Base-by-base conservation (phyloP, 768 basidiomycete species). In the Trametes elegans region DNA sequence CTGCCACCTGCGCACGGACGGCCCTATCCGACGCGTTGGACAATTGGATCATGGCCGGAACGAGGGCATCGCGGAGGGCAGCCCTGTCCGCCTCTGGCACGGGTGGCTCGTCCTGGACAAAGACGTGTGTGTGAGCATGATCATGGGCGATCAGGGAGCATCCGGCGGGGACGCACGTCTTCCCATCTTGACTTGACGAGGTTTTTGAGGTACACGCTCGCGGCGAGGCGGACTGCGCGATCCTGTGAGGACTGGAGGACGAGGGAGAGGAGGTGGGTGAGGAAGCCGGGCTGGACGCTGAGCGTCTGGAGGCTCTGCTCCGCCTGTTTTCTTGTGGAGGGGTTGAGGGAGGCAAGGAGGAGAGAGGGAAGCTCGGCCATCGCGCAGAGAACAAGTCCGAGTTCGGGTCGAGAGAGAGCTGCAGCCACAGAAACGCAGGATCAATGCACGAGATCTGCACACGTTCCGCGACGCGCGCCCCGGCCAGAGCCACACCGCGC, bases 191-290 rank as follows among this genome's bases (percentile, higher is more conserved):
- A 76, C 69, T 90, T 93, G 55, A 93, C 80, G 40, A 87, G 79
- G 67, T 98, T 97, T 76, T 98, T 98, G 61, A 97, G 85, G 73
- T 90, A 94, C 29, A 98, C 86, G 47, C 89, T 87, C 2, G 85
- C 95, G 1, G 93, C 83, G 50, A 96, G 83, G 65, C 94, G 76
- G 28, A 90, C 81, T 0, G 89, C 73, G 62, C 84, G 82, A 68
- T 88, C 82, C 28, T 73, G 70, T n/a, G 80, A 69, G n/a, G 66
- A 64, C 58, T 90, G 79, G 58, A 93, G 82, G 58, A 93, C 84
- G 59, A 98, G 83, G 26, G 78, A 72, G 23, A 98, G 82, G 21
- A 98, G 82, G 65, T 87, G 80, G 2, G 82, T 73, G 11, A 93
- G 78, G 71, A 98, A 99, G 9, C 88, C 89, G 2, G 79, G 79